A percentile compares a stretch with the other conserved stretches of the same genome.
These are phyloP conservation scores for Lachnellula arida DNA, from an alignment of 2,329 filamentous ascomycete species.

Conservation along the genomic window DNA sequence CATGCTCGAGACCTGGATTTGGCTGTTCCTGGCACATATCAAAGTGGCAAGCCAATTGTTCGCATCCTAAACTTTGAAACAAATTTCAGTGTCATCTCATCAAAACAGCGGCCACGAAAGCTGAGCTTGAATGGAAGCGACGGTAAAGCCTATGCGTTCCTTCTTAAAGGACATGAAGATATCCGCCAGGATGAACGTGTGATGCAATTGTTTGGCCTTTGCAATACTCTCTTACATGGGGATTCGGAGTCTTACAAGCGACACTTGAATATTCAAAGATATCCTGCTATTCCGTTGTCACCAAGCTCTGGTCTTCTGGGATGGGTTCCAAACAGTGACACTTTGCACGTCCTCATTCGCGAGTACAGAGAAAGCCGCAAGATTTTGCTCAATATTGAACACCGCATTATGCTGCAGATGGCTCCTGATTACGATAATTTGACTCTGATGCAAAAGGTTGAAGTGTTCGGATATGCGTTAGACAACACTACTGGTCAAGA, in stretches of 20 bases:
- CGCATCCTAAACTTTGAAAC: constrained; percentile 86
- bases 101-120: constrained; percentile 92
- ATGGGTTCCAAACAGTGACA: constrained; percentile 97
- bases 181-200: constrained; percentile 98
- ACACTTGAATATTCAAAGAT: constrained; percentile 92
- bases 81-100: constrained; percentile 87
- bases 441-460: constrained; percentile 99
- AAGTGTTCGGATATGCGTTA: constrained; percentile 97
- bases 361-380: constrained; percentile 97
- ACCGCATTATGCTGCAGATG: constrained; percentile 99
- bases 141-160: constrained; percentile 79
- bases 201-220: constrained; percentile 97
- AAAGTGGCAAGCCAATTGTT: constrained; percentile 71
- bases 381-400: constrained; percentile 97
- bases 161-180: constrained; percentile 98
- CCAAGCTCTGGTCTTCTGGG: constrained; percentile 93
- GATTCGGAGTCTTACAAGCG: constrained; percentile 97
- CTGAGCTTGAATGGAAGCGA: constrained; percentile 86
- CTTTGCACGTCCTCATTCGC: constrained; percentile 90
- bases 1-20: constrained; percentile 81
- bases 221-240: constrained; percentile 89
- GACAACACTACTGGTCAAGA: constrained; percentile 99
- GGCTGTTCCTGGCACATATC: constrained; percentile 93
- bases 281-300: constrained; percentile 93
- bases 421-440: constrained; percentile 98